phyloP scores from a whole-genome alignment of 129 eudicot genomes.

The Arctium lappa region DNA sequence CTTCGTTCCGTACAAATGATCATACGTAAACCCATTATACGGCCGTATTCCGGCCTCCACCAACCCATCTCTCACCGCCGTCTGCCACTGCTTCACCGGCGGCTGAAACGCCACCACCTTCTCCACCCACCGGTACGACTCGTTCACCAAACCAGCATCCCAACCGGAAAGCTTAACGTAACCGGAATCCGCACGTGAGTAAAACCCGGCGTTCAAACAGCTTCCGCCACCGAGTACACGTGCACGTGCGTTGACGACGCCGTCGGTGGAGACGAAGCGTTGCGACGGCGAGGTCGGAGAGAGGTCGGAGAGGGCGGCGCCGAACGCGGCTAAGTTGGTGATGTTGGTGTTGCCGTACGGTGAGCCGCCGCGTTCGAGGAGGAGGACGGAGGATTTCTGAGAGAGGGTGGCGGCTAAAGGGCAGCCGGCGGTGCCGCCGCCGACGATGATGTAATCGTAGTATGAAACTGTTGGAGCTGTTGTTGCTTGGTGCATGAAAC shows the following conservation, averaged over 20 bases:
- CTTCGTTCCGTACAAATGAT: conserved; percentile 74
- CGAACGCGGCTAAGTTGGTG: conserved; percentile 62
- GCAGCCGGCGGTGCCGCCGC: conserved; percentile 95
- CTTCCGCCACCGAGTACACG: conserved; percentile 89
- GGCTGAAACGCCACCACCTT: conserved; percentile 76
- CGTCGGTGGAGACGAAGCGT: conserved; percentile 82
- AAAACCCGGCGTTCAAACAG: conserved; percentile 87
- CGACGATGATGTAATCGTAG: conserved; percentile 89
- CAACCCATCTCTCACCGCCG: conserved; percentile 74
- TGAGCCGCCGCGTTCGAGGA: conserved; percentile 93
- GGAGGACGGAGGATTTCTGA: conserved; percentile 63
- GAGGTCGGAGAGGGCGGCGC: conserved; percentile 68
- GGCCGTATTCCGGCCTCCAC: conserved; percentile 72
- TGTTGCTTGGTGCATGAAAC: conserved; percentile 71
- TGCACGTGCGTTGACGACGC: conserved; percentile 75
- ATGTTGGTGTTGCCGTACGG: conserved; percentile 86
- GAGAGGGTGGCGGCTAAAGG: conserved; percentile 94
- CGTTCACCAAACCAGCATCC: conserved; percentile 63
- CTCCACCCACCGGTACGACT: conserved; percentile 90
- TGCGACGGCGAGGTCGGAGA: conserved; percentile 78
- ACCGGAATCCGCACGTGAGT: conserved; percentile 59
- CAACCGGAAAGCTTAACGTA: conserved; percentile 62
- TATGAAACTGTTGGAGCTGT: conserved; percentile 64
- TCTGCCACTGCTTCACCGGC: conserved; percentile 72
- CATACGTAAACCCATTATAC: conserved; percentile 75